phyloP scores from a whole-genome alignment of 2,329 filamentous ascomycete species.

The Talaromyces marneffei region DNA sequence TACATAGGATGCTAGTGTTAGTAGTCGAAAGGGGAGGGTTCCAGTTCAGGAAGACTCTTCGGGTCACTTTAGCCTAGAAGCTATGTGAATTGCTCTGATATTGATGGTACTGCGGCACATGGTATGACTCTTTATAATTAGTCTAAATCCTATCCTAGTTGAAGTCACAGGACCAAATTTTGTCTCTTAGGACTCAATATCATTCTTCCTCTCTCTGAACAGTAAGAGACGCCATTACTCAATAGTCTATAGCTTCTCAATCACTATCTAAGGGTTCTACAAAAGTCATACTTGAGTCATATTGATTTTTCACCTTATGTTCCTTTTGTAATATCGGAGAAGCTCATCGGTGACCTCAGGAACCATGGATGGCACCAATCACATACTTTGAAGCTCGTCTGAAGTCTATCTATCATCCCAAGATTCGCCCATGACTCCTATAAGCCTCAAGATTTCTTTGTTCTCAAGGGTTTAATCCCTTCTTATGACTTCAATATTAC shows the following conservation, averaged over 20 bases:
- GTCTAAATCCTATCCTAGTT: not conserved
- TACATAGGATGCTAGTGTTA: not conserved
- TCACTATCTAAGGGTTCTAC: not conserved
- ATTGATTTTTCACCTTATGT: not conserved
- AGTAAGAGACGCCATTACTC: not conserved
- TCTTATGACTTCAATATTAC: not conserved
- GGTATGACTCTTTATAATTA: not conserved
- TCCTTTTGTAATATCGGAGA: not conserved
- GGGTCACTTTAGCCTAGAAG: too few relatives aligned
- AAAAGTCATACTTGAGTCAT: not conserved
- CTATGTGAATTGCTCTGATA: not conserved
- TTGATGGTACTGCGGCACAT: not conserved
- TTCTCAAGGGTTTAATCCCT: not conserved
- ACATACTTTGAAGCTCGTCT: not conserved
- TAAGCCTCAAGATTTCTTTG: not conserved
- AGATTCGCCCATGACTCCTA: not conserved
- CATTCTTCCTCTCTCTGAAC: not conserved
- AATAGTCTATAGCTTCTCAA: not conserved
- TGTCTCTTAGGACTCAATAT: not conserved
- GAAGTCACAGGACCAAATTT: not conserved
- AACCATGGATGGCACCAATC: not conserved
- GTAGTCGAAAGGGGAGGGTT: not conserved
- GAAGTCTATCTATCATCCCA: not conserved
- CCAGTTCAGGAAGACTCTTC: too few relatives aligned
- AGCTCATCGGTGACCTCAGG: not conserved